Conservation (phyloP, 1,139 yeast species). For the Lodderomyces pseudojiufengensis region DNA sequence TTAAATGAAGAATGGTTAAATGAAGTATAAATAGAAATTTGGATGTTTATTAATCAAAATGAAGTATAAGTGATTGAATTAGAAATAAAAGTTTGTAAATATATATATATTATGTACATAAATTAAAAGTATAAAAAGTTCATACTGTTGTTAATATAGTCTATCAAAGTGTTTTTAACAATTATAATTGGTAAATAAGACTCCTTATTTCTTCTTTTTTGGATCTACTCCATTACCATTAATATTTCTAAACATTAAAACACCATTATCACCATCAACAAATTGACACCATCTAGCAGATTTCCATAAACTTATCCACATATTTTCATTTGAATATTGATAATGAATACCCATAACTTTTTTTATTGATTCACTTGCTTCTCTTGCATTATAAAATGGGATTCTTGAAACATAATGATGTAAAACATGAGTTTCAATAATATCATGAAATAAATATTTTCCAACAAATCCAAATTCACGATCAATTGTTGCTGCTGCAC, state of each 20-base stretch:
- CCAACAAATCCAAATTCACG: slow-evolving; percentile 61
- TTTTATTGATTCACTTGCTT: slow-evolving; percentile 55
- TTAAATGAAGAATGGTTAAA: no score
- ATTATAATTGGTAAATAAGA: no score
- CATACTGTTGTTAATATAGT: no score
- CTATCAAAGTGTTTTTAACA: no score
- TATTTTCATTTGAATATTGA: slow-evolving; percentile 49
- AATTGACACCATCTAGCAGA: slow-evolving; percentile 54
- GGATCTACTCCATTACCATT: slow-evolving; percentile 51
- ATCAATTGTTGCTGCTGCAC: slow-evolving; percentile 65
- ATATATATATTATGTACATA: background rate
- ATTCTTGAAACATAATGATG: slow-evolving; percentile 62
- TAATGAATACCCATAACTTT: slow-evolving; percentile 61
- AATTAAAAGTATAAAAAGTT: background rate
- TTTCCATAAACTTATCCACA: slow-evolving; percentile 59
- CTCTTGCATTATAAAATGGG: slow-evolving; percentile 61
- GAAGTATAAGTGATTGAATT: no score
- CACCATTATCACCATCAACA: slow-evolving; percentile 60
- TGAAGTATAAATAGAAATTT: no score
- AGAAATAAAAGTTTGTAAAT: no score
- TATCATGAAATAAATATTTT: slow-evolving; percentile 56
- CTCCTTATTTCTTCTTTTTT: slow-evolving; percentile 13
- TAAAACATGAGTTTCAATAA: slow-evolving; percentile 61
- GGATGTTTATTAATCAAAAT: no score
- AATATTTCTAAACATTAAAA: slow-evolving; percentile 56